Evolutionary conservation across 139 green algal species (phyloP), one percentile per base, ranked within the genome.

Genomic region (Ettlia oleoabundans): DNA sequence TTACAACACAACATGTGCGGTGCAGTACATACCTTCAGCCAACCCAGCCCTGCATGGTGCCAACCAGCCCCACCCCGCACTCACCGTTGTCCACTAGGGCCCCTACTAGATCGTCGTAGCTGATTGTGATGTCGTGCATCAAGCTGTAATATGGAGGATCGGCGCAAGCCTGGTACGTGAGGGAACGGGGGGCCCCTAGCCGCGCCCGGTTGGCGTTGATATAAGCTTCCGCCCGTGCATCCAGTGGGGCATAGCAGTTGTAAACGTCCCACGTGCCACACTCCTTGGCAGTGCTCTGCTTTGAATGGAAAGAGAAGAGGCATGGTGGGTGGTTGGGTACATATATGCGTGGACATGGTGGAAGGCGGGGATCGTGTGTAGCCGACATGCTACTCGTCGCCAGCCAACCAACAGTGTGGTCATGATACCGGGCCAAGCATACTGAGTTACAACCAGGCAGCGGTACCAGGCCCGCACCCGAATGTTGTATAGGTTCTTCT

Each of bases 1-100:
- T n/a, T n/a, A n/a, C n/a, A n/a, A n/a, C n/a, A n/a, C n/a, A n/a
- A n/a, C n/a, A n/a, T n/a, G n/a, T n/a, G n/a, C n/a, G n/a, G n/a
- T n/a, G n/a, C n/a, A n/a, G n/a, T n/a, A n/a, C n/a, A n/a, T n/a
- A n/a, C n/a, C n/a, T n/a, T n/a, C n/a, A n/a, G n/a, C n/a, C n/a
- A n/a, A n/a, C n/a, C n/a, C n/a, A n/a, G n/a, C n/a, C n/a, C n/a
- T n/a, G n/a, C n/a, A n/a, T n/a, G n/a, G n/a, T n/a, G n/a, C n/a
- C n/a, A n/a, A n/a, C n/a, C n/a, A n/a, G n/a, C n/a, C n/a, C n/a
- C n/a, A n/a, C n/a, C n/a, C 62, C 30, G 24, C 6, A 30, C 67
- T 33, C 67, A 75, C 67, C 70, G 30, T 24, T n/a, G 42, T 77
- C 70, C 9, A 77, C 35, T 43, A 77, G 70, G 15, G 70, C 42